Evolutionary conservation across 345 rosid species (phyloP), one percentile per base, ranked within the genome.

Genomic region (Citrus reticulata): DNA sequence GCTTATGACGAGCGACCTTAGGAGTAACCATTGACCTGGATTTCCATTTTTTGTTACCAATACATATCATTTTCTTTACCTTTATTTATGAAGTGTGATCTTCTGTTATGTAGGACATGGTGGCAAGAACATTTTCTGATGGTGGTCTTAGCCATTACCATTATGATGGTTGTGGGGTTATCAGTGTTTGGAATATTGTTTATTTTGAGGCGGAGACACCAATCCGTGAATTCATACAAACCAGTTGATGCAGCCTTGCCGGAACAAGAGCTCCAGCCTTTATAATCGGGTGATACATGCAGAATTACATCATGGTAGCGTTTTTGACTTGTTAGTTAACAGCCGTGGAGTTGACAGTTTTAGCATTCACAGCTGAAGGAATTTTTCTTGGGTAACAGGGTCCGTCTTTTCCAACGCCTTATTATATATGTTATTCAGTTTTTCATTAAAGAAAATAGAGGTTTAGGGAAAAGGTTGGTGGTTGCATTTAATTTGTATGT

Each of bases 201-300:
- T 58, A 60, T 90, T 24, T 77, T 85, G 93, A 90, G 84, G 84
- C 82, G 55, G 58, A 83, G 84, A 60, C 84, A 68, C 51, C 88
- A 84, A 85, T 16, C 70, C 16, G 66, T 73, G 1, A 85, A 82
- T 77, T 81, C 84, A 37, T 90, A 92, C 84, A 90, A 86, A 78
- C 93, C 91, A 13, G 92, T 90, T 0, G 88, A 86, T 69, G 78
- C 61, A 5, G 84, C 79, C 34, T 82, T 75, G 19, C 88, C 89
- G 0, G 93, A 89, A 79, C 93, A 87, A 80, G 96, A 92, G 81
- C 83, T 92, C 61, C 93, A 92, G 75, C 93, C 91, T 2, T 72
- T 89, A 60, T 82, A 84, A 75, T 40, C 60, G 16, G 54, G 27
- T 70, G 67, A 72, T 77, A 35, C 17, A 4, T n/a, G 34, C 30